Evolutionary conservation across 805 yeast genomes (phyloP).

Genomic region (Yueomyces sp.): DNA sequence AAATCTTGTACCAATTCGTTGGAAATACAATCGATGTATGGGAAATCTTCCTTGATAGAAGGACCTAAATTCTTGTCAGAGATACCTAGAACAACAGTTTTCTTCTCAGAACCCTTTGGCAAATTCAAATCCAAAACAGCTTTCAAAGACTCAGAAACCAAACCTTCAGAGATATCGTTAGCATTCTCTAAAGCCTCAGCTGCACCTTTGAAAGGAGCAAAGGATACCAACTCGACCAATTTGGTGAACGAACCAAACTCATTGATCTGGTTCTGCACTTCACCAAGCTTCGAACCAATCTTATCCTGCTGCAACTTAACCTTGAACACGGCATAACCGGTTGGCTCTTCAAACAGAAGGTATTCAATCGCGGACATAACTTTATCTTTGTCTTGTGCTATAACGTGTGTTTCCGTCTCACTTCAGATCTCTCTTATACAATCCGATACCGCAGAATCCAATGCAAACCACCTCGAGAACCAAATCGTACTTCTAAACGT

Average conservation of each 20-base stretch:
- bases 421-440: no score
- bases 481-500: no score
- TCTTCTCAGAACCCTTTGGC: conserved; percentile 60
- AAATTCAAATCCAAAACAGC: conserved; percentile 80
- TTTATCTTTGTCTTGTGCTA: no score
- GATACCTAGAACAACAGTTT: conserved; percentile 66
- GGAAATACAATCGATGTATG: conserved; percentile 78
- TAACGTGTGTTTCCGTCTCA: no score
- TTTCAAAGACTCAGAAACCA: conserved; percentile 84
- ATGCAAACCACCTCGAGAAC: no score
- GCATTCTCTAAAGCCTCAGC: conserved; percentile 99
- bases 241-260: conserved; percentile 84
- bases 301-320: conserved; percentile 90
- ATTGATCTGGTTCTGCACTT: conserved; percentile 81
- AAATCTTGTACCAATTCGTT: conserved; percentile 90
- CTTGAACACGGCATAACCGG: conserved; percentile 94
- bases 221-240: conserved; percentile 82
- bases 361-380: conserved; percentile 67
- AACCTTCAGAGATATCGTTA: conserved; percentile 93
- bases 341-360: conserved; percentile 93
- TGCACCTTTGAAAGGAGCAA: conserved; percentile 98
- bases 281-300: conserved; percentile 80
- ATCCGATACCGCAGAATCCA: no score
- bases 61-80: conserved; percentile 95
- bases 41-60: conserved; percentile 82